Conservation (phyloP, 495 filamentous ascomycete species). For the Bathelium albidoporum region DNA sequence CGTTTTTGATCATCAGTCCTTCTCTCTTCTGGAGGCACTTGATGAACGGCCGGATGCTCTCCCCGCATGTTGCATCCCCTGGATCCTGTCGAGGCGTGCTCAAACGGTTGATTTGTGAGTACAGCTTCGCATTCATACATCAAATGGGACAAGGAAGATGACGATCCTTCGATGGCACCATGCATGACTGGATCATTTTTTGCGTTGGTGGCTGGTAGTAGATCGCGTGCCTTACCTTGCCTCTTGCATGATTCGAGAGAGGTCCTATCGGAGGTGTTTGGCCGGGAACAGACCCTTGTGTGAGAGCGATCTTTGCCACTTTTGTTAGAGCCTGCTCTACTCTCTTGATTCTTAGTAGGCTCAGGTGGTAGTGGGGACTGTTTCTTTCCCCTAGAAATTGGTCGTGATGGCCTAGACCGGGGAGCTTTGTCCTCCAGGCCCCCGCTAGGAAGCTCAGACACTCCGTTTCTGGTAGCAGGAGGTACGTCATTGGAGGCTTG, state of each 20-base stretch:
- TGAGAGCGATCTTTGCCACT: not conserved
- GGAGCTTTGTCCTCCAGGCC: not conserved
- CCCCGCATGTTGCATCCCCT: too few relatives aligned
- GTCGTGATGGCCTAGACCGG: not conserved
- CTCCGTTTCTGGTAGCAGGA: not conserved
- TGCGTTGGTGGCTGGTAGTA: not conserved
- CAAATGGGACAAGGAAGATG: not conserved
- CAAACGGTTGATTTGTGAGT: not conserved
- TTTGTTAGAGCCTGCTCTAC: not conserved
- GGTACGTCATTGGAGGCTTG: not conserved
- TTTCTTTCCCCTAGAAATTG: not conserved
- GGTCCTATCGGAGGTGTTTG: not conserved
- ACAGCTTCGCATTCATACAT: slow-evolving; percentile 4
- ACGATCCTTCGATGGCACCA: not conserved
- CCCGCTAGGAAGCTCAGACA: not conserved
- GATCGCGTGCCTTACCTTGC: not conserved
- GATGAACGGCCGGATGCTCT: too few relatives aligned
- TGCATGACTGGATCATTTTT: not conserved
- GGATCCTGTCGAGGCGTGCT: not conserved
- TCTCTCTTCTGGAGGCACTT: not conserved
- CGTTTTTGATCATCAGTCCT: not conserved
- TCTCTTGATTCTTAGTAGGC: not conserved
- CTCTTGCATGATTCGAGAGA: not conserved
- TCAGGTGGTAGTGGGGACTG: not conserved
- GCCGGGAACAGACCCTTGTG: not conserved